Evolutionary conservation across 768 basidiomycete genomes (phyloP).

Genomic region (Termitomyces sp.): DNA sequence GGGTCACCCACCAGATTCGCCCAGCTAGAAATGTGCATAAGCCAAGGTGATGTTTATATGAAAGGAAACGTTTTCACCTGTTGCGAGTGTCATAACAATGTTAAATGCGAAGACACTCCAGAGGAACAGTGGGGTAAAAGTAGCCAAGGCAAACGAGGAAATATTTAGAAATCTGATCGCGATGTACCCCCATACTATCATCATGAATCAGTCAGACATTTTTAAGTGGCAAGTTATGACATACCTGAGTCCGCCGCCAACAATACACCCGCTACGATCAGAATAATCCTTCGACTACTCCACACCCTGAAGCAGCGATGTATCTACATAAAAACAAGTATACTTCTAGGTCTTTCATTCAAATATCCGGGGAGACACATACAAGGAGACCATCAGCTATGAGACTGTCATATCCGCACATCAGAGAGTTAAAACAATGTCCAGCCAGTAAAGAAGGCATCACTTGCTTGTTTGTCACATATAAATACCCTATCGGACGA

Average conservation of each 20-base stretch:
- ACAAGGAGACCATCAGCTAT: neutral
- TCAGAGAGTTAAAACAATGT: neutral
- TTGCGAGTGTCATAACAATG: neutral
- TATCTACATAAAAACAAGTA: neutral
- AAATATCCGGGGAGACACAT: neutral
- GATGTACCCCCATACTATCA: neutral
- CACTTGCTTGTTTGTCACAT: constrained; percentile 2
- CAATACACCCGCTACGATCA: neutral
- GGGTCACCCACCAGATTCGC: constrained; percentile 1
- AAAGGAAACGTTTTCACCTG: neutral
- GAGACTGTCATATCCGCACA: neutral
- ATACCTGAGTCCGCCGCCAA: neutral
- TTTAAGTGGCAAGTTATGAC: neutral
- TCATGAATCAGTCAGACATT: neutral
- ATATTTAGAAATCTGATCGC: neutral
- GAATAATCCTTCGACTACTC: neutral
- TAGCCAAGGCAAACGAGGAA: neutral
- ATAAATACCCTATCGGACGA: neutral
- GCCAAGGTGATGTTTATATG: neutral
- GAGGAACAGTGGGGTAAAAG: neutral
- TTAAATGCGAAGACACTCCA: constrained; percentile 1
- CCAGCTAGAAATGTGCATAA: neutral
- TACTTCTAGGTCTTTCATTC: neutral
- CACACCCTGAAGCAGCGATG: neutral
- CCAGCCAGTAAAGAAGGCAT: neutral